Conservation (phyloP, 257 asterid genomes). For the Solanum clarkiae region DNA sequence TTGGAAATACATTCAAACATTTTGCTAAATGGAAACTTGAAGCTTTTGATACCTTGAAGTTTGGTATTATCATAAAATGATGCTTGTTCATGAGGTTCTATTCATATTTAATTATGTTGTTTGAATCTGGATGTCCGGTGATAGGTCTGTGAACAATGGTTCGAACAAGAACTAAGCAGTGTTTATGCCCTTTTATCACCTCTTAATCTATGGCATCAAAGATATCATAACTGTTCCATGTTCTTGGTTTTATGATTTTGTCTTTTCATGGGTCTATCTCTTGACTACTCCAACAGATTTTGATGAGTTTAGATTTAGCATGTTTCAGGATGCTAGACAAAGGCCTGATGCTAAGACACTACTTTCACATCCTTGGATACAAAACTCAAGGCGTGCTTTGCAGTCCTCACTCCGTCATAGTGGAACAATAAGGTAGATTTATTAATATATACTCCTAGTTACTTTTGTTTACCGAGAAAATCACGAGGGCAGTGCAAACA, state of each 20-base stretch:
- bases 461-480: not conserved
- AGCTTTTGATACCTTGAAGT: not conserved
- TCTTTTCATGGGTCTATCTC: not conserved
- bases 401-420: slow-evolving; percentile 81
- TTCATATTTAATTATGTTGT: not conserved
- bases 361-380: slow-evolving; percentile 98
- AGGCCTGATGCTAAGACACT: slow-evolving; percentile 97
- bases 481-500: not conserved
- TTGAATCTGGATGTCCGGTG: not conserved
- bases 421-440: slow-evolving; percentile 58
- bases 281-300: not conserved
- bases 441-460: not conserved
- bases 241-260: not conserved
- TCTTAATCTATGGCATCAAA: not conserved
- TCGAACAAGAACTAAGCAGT: not conserved
- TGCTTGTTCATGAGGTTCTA: not conserved
- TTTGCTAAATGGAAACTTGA: not conserved
- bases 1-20: not conserved
- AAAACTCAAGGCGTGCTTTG: slow-evolving; percentile 89
- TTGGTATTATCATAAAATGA: not conserved
- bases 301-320: slow-evolving; percentile 9
- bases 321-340: slow-evolving; percentile 94
- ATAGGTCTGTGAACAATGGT: not conserved
- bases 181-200: not conserved
- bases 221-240: not conserved